These are phyloP conservation scores for Lenwebbia sp. DNA, from an alignment of 345 rosid species.

Conservation along the genomic window DNA sequence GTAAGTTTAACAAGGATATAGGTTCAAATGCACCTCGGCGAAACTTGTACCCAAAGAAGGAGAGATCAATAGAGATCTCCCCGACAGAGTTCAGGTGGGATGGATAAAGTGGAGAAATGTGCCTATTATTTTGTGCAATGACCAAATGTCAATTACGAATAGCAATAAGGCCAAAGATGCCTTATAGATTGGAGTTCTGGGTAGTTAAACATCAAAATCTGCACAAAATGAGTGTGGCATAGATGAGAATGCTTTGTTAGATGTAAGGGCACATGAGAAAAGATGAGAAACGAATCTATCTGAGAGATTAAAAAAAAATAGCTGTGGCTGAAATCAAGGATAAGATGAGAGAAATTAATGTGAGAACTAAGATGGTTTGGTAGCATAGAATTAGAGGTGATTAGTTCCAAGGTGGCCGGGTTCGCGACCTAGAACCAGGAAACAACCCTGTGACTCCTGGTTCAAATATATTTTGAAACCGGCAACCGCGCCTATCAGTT, in stretches of 20 bases:
- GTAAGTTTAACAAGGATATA: neutral
- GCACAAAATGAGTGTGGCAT: neutral
- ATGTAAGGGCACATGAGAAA: neutral
- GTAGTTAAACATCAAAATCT: neutral
- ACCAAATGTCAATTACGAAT: neutral
- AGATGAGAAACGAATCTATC: neutral
- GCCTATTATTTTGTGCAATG: neutral
- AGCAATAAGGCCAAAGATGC: neutral
- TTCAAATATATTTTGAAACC: neutral
- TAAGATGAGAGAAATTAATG: neutral
- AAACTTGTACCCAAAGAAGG: neutral
- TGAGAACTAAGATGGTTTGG: neutral
- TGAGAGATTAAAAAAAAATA: neutral
- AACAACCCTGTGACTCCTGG: neutral
- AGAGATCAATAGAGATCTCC: neutral
- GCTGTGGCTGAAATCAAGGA: neutral
- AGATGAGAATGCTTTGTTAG: neutral
- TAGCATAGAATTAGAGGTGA: neutral
- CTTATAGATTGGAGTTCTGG: neutral
- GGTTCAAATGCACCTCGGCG: neutral
- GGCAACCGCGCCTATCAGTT: neutral
- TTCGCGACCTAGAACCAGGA: neutral
- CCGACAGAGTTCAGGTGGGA: neutral
- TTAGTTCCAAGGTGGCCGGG: neutral
- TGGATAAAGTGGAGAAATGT: neutral